These are phyloP conservation scores for Elsinoe necatrix DNA, from an alignment of 2,329 filamentous ascomycete species.

Conservation along the genomic window DNA sequence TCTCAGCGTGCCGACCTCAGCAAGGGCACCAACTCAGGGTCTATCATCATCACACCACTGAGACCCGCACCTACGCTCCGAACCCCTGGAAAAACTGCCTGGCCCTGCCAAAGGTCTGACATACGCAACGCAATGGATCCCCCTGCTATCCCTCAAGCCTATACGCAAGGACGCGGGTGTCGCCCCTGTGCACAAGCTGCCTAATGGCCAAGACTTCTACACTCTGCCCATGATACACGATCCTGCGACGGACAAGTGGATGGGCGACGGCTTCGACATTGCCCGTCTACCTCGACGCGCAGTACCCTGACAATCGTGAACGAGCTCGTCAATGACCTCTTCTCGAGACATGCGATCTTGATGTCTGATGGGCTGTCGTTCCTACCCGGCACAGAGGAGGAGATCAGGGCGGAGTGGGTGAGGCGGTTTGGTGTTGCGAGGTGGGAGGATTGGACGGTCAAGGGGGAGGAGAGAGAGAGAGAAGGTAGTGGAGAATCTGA, in stretches of 20 bases:
- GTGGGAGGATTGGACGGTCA: slow-evolving; percentile 36
- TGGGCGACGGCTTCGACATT: slow-evolving; percentile 60
- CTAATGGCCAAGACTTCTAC: slow-evolving; percentile 49
- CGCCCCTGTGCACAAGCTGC: slow-evolving; percentile 40
- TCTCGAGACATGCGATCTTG: slow-evolving; percentile 32
- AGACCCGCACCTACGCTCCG: slow-evolving; percentile 37
- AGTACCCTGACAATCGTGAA: slow-evolving; percentile 48
- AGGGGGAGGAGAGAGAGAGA: slow-evolving; percentile 35
- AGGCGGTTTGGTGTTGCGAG: slow-evolving; percentile 36
- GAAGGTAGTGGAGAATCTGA: slow-evolving; percentile 25
- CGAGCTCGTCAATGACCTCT: slow-evolving; percentile 45
- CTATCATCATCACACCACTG: too few species aligned
- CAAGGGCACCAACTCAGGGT: not conserved
- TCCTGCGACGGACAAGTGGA: slow-evolving; percentile 29
- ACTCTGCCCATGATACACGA: slow-evolving; percentile 53
- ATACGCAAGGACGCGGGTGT: not conserved
- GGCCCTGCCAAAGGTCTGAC: slow-evolving; percentile 42
- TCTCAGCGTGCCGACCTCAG: not conserved
- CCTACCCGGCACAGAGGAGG: slow-evolving; percentile 41
- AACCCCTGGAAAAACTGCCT: slow-evolving; percentile 45
- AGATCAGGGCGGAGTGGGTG: slow-evolving; percentile 40
- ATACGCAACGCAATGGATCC: slow-evolving; percentile 46
- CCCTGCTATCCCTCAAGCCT: slow-evolving; percentile 45
- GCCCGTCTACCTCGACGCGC: slow-evolving; percentile 50
- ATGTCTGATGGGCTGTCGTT: slow-evolving; percentile 36